These are phyloP conservation scores for Allomyces macrogynus DNA, from an alignment of 192 early-diverging fungal species.

Conservation along the genomic window DNA sequence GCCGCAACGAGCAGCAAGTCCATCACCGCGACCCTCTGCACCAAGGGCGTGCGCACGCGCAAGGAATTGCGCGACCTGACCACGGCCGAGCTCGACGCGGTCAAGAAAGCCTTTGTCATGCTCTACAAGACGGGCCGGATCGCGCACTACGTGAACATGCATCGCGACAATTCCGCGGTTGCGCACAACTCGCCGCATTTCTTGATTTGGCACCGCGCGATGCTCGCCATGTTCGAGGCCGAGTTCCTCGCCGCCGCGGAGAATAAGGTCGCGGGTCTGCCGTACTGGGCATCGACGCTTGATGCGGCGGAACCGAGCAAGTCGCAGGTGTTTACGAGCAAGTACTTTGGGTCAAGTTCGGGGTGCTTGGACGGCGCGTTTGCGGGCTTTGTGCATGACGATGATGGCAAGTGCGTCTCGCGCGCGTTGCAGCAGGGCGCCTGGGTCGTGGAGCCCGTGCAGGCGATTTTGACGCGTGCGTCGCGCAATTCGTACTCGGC, in stretches of 20 bases:
- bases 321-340: background rate
- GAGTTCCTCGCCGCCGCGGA: background rate
- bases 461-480: background rate
- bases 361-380: background rate
- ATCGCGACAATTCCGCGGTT: background rate
- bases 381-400: background rate
- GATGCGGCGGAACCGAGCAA: background rate
- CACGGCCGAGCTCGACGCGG: background rate
- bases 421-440: background rate
- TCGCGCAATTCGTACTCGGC: background rate
- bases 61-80: background rate
- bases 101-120: background rate
- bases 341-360: background rate
- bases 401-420: background rate
- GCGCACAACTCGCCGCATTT: background rate
- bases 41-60: background rate
- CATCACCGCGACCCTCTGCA: background rate
- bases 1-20: background rate
- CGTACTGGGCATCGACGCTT: background rate
- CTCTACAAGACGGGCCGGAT: background rate
- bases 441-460: background rate
- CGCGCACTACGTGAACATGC: background rate
- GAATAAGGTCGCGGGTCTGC: background rate
- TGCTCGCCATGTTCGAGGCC: background rate
- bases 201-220: background rate